Evolutionary conservation across 352 stramenopile genomes (phyloP), one percentile per base, ranked within the genome.

Genomic region (Pythium aristosporum): DNA sequence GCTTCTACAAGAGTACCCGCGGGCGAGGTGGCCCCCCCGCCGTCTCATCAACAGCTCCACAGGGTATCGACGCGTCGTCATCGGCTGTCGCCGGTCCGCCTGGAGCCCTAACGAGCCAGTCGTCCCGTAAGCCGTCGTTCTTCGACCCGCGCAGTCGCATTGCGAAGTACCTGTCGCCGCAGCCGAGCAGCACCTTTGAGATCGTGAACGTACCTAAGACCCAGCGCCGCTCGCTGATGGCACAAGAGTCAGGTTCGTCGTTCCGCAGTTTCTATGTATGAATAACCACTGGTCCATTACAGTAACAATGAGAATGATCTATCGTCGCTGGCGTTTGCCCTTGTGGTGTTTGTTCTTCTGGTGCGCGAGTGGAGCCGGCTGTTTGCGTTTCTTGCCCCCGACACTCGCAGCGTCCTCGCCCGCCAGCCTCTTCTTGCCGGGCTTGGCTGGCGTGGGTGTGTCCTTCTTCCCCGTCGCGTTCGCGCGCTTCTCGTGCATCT

Each of bases 281-380:
- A 61, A 60, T 42, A 48, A 37, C 25, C 25, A 2, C 5, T 30
- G 25, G 37, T 42, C 4, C 23, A 51, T 21, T 32, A 30, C 25
- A 30, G 25, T 30, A 30, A 5, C 25, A 30, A 30, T 5, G 25
- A 30, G 25, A 30, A 30, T 1, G 9, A 13, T 15, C 32, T 56
- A 67, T 72, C 60, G 61, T 59, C 57, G 72, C 43, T 68, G 55
- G 49, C 65, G 61, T 49, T 68, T 61, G 18, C 55, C 49, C 28
- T 71, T 75, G 42, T 67, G 70, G 62, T 32, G 58, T 32, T 75
- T 69, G 34, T 76, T 82, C 57, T 78, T 83, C 16, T 65, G 73
- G n/a, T 77, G 66, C 28, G 80, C 56, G 32, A 71, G 73, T 12
- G 56, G 39, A 23, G 53, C 52, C 7, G 53, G 30, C 41, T 71